Evolutionary conservation across 805 yeast genomes (phyloP), one percentile per base, ranked within the genome.

Genomic region (Ogataea nitratoaversa): DNA sequence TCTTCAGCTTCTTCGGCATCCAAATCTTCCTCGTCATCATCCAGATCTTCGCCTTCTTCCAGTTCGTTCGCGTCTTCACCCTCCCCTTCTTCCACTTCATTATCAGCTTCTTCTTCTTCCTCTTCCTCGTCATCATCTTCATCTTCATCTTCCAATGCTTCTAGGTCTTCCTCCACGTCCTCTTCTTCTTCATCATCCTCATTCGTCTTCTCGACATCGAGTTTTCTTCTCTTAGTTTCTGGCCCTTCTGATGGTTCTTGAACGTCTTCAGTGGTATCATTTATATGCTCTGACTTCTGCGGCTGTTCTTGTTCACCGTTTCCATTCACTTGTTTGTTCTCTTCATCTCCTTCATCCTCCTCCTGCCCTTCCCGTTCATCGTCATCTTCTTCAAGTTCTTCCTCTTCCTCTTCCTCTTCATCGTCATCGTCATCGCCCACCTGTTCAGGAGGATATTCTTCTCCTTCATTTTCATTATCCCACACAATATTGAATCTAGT

Each of bases 401-500:
- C 74, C 33, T 65, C 76, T 19, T 63, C 70, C 8, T 71, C 76
- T 11, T 68, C 75, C n/a, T 78, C 84, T 12, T 75, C 84, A 8
- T 76, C 87, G 2, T 71, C 81, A 19, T 74, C 74, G 34, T 73
- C 81, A 1, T 72, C 82, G 31, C 77, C 86, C 6, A 72, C 78
- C 52, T 82, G 87, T 48, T 83, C 88, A 2, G 93, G 93, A 11
- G 91, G 95, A 51, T 76, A 84, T 38, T 84, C 88, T 5, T 70
- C 70, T 43, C 67, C 76, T 25, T 69, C 76, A 18, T 52, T 60
- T 50, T 65, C 69, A 45, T 84, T 85, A 59, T 88, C 96, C 99
- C 99, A 93, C 3, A 89, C 95, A 41, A 93, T 93, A 61, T 93
- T 93, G 66, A 93, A 93, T 48, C 97, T 72, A 6, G 99, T 93